Conservation (phyloP, 2,329 filamentous ascomycete genomes). For the Sporothrix protearum region DNA sequence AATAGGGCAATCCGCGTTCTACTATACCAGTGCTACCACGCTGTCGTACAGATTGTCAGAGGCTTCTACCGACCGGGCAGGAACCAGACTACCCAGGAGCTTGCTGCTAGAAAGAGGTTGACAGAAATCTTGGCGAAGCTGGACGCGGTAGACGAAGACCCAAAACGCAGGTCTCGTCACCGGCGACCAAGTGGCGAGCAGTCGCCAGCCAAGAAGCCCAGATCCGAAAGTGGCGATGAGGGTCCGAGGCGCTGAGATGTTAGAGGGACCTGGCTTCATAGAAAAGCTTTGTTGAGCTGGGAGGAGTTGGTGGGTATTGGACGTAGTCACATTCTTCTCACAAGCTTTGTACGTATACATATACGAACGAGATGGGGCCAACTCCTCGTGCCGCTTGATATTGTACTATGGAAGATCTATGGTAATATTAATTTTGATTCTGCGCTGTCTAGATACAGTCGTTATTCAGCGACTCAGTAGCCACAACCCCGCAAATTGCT, state of each 20-base stretch:
- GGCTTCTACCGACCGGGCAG: slow-evolving; percentile 53
- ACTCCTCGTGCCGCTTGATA: not conserved
- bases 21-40: slow-evolving; percentile 58
- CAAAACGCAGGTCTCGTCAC: slow-evolving; percentile 36
- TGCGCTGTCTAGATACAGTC: not conserved
- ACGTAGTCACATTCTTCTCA: not conserved
- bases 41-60: slow-evolving; percentile 49
- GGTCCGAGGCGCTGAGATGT: not conserved
- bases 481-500: not conserved
- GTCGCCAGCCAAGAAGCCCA: slow-evolving; percentile 46
- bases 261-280: not conserved
- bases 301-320: not conserved
- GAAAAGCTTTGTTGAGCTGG: not conserved
- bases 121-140: slow-evolving; percentile 47
- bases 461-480: not conserved
- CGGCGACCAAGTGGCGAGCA: slow-evolving; percentile 41
- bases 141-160: slow-evolving; percentile 34
- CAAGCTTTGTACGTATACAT: not conserved
- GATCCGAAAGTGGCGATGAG: slow-evolving; percentile 30
- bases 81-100: slow-evolving; percentile 49
- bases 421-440: not conserved
- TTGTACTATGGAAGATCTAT: not conserved
- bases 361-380: not conserved
- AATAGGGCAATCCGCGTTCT: slow-evolving; percentile 47
- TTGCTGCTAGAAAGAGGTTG: slow-evolving; percentile 51